phyloP scores from a whole-genome alignment of 306 rosid species.

The Cucurbita argyrosperma region DNA sequence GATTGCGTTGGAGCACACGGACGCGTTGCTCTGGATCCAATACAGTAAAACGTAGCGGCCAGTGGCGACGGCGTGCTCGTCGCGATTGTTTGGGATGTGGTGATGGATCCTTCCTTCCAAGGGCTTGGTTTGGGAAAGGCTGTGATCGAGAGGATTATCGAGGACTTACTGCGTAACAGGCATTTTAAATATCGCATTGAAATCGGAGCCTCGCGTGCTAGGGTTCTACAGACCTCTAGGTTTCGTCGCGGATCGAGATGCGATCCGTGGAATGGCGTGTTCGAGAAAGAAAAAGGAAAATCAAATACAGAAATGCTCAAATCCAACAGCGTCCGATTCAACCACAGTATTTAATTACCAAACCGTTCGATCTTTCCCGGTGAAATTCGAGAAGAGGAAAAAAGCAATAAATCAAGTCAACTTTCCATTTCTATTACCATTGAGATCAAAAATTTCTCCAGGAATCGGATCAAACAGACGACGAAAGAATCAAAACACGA shows the following conservation, averaged over 20 bases:
- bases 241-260: slow-evolving; percentile 75
- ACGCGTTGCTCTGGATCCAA: slow-evolving; percentile 65
- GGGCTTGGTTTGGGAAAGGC: slow-evolving; percentile 80
- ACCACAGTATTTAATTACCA: background rate
- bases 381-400: background rate
- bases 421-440: background rate
- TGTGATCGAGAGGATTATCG: slow-evolving; percentile 58
- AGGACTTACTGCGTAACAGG: slow-evolving; percentile 32
- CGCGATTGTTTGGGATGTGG: slow-evolving; percentile 89
- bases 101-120: slow-evolving; percentile 82
- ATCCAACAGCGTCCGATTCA: background rate
- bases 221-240: slow-evolving; percentile 82
- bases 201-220: slow-evolving; percentile 75
- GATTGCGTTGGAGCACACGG: slow-evolving; percentile 59
- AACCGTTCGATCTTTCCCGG: background rate
- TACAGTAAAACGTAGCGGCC: slow-evolving; percentile 32
- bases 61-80: slow-evolving; percentile 93
- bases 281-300: slow-evolving; percentile 37
- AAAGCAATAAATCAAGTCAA: background rate
- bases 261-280: slow-evolving; percentile 72
- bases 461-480: background rate
- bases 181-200: slow-evolving; percentile 52
- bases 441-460: background rate
- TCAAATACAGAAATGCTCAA: background rate
- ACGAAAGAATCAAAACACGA: background rate